A percentile compares a stretch with the other conserved stretches of the same genome.
phyloP scores from a whole-genome alignment of 768 basidiomycete genomes.

The Guyanaporus albipodus region DNA sequence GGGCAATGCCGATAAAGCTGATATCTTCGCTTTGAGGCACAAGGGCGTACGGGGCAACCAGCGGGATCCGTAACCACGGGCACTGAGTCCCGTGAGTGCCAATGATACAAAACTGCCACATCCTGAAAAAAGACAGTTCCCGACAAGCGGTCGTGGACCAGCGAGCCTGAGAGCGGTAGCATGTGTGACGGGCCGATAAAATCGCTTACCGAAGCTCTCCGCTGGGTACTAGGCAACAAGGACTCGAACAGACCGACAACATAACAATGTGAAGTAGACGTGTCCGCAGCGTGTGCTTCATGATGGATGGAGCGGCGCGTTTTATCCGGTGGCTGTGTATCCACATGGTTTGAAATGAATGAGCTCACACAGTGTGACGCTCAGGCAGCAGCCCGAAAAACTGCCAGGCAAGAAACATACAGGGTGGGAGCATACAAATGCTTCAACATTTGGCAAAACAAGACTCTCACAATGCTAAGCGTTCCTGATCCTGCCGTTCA shows the following conservation, averaged over 20 bases:
- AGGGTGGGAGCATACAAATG: not conserved
- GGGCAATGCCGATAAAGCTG: not conserved
- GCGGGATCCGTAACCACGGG: slow-evolving; percentile 2
- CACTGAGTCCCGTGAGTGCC: not conserved
- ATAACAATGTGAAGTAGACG: slow-evolving; percentile 1
- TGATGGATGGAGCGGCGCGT: not conserved
- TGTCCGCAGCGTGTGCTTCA: slow-evolving; percentile 1
- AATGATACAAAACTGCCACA: not conserved
- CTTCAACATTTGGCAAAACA: not conserved
- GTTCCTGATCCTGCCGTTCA: not conserved
- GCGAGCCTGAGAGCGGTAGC: not conserved
- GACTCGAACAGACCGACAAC: slow-evolving; percentile 9
- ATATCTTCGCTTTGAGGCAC: not conserved
- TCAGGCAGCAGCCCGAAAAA: not conserved
- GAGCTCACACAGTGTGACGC: not conserved
- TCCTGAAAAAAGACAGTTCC: not conserved
- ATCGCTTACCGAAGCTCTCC: too few species aligned
- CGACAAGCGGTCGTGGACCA: not conserved
- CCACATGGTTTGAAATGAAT: slow-evolving; percentile 1
- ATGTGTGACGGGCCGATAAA: too few species aligned
- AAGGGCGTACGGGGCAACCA: not conserved
- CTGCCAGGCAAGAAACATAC: not conserved
- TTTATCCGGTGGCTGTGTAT: not conserved
- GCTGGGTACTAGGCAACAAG: slow-evolving; percentile 4
- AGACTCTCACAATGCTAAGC: not conserved